phyloP scores from a whole-genome alignment of 2,329 filamentous ascomycete genomes.

The Pochonia chlamydosporia region DNA sequence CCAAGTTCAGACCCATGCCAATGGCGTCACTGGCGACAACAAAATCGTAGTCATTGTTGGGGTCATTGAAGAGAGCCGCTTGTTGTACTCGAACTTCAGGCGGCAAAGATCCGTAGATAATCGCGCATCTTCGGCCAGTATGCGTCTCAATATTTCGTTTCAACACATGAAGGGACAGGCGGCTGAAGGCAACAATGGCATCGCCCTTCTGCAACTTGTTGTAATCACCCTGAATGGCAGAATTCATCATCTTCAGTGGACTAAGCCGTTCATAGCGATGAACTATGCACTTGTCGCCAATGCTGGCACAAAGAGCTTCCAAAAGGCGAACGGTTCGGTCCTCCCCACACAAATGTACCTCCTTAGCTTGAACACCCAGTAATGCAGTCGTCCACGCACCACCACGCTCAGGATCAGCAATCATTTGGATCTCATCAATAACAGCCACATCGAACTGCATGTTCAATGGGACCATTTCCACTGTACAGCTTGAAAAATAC shows the following conservation, averaged over 20 bases:
- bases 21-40: constrained; percentile 93
- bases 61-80: constrained; percentile 89
- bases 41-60: constrained; percentile 90
- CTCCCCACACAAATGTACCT: constrained; percentile 92
- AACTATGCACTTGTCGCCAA: constrained; percentile 77
- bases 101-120: constrained; percentile 87
- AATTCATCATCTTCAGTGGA: constrained; percentile 59
- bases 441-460: constrained; percentile 75
- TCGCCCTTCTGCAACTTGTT: constrained; percentile 77
- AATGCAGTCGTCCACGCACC: constrained; percentile 94
- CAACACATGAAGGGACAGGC: constrained; percentile 73
- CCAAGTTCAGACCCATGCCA: constrained; percentile 93
- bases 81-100: constrained; percentile 91
- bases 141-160: constrained; percentile 69
- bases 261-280: constrained; percentile 82
- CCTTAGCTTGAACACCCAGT: constrained; percentile 77
- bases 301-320: constrained; percentile 66
- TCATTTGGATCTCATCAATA: constrained; percentile 99
- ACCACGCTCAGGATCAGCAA: constrained; percentile 70
- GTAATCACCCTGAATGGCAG: constrained; percentile 59
- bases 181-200: constrained; percentile 81
- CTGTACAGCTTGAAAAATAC: constrained; percentile 77
- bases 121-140: constrained; percentile 77
- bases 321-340: constrained; percentile 75
- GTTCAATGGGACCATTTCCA: constrained; percentile 72